Percentiles rank a stretch among this genome's conserved stretches.
Evolutionary conservation across 805 yeast species (phyloP).

Genomic region (Lipomyces spencermartinsiae): DNA sequence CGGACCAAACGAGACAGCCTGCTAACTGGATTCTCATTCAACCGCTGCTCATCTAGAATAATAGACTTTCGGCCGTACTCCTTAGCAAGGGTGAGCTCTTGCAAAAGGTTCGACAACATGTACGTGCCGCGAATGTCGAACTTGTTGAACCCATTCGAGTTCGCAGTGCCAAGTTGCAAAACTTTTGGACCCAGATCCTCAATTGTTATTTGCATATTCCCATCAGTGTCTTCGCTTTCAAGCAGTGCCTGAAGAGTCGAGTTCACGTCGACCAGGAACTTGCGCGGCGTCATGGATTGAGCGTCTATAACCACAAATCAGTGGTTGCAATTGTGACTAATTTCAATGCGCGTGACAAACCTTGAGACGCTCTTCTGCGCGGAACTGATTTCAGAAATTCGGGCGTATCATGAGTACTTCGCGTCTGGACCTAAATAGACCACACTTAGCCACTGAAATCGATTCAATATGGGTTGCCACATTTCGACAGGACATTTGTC

Average conservation of each 20-base stretch:
- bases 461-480: not conserved
- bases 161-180: constrained; percentile 78
- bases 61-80: constrained; percentile 78
- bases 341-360: constrained; percentile 14
- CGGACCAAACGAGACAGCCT: constrained; percentile 75
- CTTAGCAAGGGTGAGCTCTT: constrained; percentile 87
- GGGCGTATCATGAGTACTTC: not conserved
- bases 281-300: constrained; percentile 45
- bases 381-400: constrained; percentile 18
- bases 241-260: constrained; percentile 71
- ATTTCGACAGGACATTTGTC: no score
- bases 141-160: constrained; percentile 79
- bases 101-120: constrained; percentile 83
- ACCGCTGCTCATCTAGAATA: constrained; percentile 79
- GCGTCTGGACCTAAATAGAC: not conserved
- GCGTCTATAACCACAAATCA: constrained; percentile 18
- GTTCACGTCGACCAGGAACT: constrained; percentile 79
- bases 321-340: not conserved
- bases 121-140: constrained; percentile 85
- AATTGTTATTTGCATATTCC: constrained; percentile 80
- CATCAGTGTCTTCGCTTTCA: constrained; percentile 82
- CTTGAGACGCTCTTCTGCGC: constrained; percentile 38
- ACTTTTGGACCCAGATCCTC: constrained; percentile 87
- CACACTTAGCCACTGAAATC: constrained; percentile 5
- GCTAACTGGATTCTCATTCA: constrained; percentile 86